Percentiles rank a stretch among this genome's conserved stretches.
phyloP scores from a whole-genome alignment of 2,329 filamentous ascomycete genomes.

The Coniochaeta pulveracea region DNA sequence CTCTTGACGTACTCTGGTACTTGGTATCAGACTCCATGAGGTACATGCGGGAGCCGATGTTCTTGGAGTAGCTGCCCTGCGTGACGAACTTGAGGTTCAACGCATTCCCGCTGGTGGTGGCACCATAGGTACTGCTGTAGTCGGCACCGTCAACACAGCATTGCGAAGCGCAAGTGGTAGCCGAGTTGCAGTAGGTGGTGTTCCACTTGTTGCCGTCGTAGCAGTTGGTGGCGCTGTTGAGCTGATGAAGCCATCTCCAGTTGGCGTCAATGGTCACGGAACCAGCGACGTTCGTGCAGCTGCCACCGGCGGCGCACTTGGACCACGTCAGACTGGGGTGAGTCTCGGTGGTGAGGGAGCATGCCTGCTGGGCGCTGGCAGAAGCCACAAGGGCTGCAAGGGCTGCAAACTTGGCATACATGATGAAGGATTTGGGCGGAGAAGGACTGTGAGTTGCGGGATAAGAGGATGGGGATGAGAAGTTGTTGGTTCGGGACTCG shows the following conservation, averaged over 20 bases:
- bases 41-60: constrained; percentile 48
- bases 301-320: constrained; percentile 36
- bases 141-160: constrained; percentile 44
- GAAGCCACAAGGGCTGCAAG: constrained; percentile 29
- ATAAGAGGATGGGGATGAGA: neutral
- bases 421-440: constrained; percentile 10
- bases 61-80: constrained; percentile 31
- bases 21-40: constrained; percentile 49
- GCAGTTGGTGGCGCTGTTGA: constrained; percentile 38
- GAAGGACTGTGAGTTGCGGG: no score
- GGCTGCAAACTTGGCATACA: constrained; percentile 18
- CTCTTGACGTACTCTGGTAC: constrained; percentile 39
- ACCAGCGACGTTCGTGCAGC: constrained; percentile 35
- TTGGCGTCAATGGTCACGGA: constrained; percentile 47
- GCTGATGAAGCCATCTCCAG: constrained; percentile 48
- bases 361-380: constrained; percentile 37
- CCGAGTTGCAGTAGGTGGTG: constrained; percentile 25
- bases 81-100: constrained; percentile 48
- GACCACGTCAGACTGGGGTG: constrained; percentile 43
- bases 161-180: constrained; percentile 31
- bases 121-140: constrained; percentile 39
- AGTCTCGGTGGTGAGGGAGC: constrained; percentile 32
- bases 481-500: neutral
- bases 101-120: constrained; percentile 36
- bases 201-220: constrained; percentile 42